phyloP scores from a whole-genome alignment of 2,329 filamentous ascomycete genomes.

The Talaromyces sp. region DNA sequence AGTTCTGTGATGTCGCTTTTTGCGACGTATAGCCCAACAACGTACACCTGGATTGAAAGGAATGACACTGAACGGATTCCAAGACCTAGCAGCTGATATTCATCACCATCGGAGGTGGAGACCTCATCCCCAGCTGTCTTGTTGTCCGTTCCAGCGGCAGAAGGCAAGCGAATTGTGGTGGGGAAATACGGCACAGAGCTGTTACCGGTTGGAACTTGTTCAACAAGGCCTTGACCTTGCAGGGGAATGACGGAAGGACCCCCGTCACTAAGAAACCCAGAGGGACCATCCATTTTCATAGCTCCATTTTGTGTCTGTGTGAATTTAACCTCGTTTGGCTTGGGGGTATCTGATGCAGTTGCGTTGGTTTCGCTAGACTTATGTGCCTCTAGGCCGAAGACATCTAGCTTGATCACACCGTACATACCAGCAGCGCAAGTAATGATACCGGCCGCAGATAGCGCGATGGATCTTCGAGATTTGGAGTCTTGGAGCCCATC shows the following conservation, averaged over 20 bases:
- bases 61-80: constrained; percentile 91
- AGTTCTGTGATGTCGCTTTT: constrained; percentile 79
- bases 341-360: neutral
- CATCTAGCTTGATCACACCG: constrained; percentile 42
- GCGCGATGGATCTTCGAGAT: constrained; percentile 34
- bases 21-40: constrained; percentile 89
- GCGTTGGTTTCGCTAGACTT: constrained; percentile 18
- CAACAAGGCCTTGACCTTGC: constrained; percentile 61
- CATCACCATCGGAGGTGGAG: constrained; percentile 39
- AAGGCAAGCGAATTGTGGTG: constrained; percentile 66
- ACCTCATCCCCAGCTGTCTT: constrained; percentile 42
- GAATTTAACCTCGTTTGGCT: constrained; percentile 13
- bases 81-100: constrained; percentile 86
- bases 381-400: constrained; percentile 34
- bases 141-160: constrained; percentile 38
- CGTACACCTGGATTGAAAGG: constrained; percentile 87
- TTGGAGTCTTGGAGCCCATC: constrained; percentile 30
- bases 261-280: constrained; percentile 35
- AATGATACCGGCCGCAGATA: constrained; percentile 43
- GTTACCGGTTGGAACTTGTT: constrained; percentile 80
- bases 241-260: constrained; percentile 39
- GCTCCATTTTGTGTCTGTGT: constrained; percentile 18
- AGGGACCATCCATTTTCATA: constrained; percentile 46
- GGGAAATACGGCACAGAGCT: constrained; percentile 80
- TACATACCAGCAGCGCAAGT: constrained; percentile 45